Conservation (phyloP, 2,329 filamentous ascomycete genomes). For the Colletotrichum lupini region DNA sequence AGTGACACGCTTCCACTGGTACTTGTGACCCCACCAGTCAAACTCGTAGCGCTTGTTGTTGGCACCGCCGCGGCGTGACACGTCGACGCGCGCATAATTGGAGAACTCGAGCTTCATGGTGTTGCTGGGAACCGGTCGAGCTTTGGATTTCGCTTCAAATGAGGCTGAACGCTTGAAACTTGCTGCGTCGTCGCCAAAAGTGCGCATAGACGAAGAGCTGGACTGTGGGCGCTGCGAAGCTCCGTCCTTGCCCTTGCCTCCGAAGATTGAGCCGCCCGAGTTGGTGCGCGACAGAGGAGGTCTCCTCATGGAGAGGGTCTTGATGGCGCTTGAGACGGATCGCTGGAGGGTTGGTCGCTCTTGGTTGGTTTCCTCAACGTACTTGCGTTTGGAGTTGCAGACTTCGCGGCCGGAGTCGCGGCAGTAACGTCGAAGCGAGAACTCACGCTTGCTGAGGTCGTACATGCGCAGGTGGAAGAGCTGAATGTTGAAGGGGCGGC, state of each 20-base stretch:
- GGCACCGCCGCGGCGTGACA: conserved; percentile 76
- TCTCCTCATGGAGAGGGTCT: conserved; percentile 53
- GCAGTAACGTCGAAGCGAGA: conserved; percentile 91
- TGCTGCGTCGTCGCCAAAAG: conserved; percentile 45
- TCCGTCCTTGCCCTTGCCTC: conserved; percentile 38
- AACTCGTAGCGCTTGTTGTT: conserved; percentile 85
- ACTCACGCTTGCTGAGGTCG: conserved; percentile 85
- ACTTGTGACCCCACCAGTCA: conserved; percentile 90
- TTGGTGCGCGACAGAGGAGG: conserved; percentile 48
- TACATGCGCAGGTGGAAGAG: conserved; percentile 97
- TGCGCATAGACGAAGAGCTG: conserved; percentile 46
- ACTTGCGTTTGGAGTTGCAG: conserved; percentile 83
- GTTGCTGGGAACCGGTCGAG: conserved; percentile 70
- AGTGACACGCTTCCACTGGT: conserved; percentile 82
- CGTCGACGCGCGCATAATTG: conserved; percentile 93
- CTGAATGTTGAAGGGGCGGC: conserved; percentile 74
- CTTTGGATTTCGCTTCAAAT: conserved; percentile 48
- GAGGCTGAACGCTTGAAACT: conserved; percentile 42
- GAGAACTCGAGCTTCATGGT: conserved; percentile 93
- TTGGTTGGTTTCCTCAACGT: conserved; percentile 63
- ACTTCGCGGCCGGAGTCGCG: conserved; percentile 93
- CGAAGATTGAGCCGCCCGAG: conserved; percentile 46
- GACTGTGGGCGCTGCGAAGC: conserved; percentile 46
- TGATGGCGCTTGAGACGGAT: conserved; percentile 62
- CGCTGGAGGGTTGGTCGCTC: conserved; percentile 54